These are phyloP conservation scores for Hymenoscyphus fraxineus DNA, from an alignment of 2,329 filamentous ascomycete species.

Conservation along the genomic window DNA sequence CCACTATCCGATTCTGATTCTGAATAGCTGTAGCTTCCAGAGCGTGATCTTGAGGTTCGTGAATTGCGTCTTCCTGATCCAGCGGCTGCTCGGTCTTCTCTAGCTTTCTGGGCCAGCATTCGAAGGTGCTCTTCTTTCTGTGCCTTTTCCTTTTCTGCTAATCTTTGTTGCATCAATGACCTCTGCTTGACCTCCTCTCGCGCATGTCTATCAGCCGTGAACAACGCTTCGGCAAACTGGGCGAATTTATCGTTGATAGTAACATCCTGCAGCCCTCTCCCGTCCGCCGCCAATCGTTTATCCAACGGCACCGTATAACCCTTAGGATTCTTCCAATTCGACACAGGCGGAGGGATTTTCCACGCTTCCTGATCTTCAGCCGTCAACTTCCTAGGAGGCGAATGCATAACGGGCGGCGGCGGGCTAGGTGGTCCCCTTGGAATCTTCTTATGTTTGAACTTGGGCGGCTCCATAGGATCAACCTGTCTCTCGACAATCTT, in stretches of 20 bases:
- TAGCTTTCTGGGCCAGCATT: slow-evolving; percentile 82
- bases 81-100: slow-evolving; percentile 68
- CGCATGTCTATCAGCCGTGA: slow-evolving; percentile 90
- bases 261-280: slow-evolving; percentile 84
- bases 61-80: slow-evolving; percentile 44
- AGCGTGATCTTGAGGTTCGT: slow-evolving; percentile 38
- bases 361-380: slow-evolving; percentile 96
- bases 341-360: slow-evolving; percentile 86
- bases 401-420: slow-evolving; percentile 91
- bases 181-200: slow-evolving; percentile 92
- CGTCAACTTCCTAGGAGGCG: slow-evolving; percentile 88
- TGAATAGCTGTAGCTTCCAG: slow-evolving; percentile 51
- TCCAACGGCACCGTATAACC: slow-evolving; percentile 95
- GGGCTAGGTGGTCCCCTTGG: slow-evolving; percentile 88
- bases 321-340: slow-evolving; percentile 99
- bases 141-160: slow-evolving; percentile 94
- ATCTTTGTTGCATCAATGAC: slow-evolving; percentile 88
- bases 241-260: slow-evolving; percentile 99
- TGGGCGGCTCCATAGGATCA: slow-evolving; percentile 95
- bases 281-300: slow-evolving; percentile 91
- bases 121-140: slow-evolving; percentile 92
- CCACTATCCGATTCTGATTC: slow-evolving; percentile 39
- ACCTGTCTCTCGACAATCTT: slow-evolving; percentile 94
- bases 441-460: slow-evolving; percentile 99
- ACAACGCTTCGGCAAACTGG: slow-evolving; percentile 89